Percentiles rank a stretch among this genome's conserved stretches.
Conservation (phyloP, 1,284 basidiomycete species). For the Pseudozyma sp. region DNA sequence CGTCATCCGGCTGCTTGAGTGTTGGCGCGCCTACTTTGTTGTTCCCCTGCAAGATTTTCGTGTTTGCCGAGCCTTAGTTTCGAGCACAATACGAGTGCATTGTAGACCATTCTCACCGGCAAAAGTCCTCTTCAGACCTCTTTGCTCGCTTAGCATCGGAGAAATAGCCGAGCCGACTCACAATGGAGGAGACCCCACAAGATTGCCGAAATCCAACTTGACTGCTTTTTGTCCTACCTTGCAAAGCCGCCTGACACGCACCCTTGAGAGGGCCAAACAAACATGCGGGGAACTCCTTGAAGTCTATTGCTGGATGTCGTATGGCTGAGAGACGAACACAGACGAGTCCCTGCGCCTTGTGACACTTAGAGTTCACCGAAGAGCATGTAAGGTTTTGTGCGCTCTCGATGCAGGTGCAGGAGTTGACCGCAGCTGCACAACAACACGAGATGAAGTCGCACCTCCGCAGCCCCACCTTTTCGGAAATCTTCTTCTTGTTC, state of each 20-base stretch:
- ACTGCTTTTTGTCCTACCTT: too few relatives aligned
- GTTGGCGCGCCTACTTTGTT: not conserved
- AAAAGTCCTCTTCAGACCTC: too few relatives aligned
- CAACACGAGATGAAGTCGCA: not conserved
- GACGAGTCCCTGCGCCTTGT: not conserved
- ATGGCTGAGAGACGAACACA: not conserved
- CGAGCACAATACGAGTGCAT: too few relatives aligned
- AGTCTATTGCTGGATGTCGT: not conserved
- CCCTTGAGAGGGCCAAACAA: too few relatives aligned
- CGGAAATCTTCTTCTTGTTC: constrained; percentile 2
- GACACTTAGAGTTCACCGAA: constrained; percentile 9
- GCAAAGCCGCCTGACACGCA: too few relatives aligned
- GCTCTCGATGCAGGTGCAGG: too few relatives aligned
- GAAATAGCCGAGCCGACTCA: too few relatives aligned
- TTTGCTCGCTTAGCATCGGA: too few relatives aligned
- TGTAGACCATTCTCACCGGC: too few relatives aligned
- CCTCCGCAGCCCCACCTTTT: not conserved
- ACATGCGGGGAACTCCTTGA: too few relatives aligned
- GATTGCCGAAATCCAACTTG: too few relatives aligned
- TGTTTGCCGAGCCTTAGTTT: constrained; percentile 14
- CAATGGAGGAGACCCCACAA: too few relatives aligned
- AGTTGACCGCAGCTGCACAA: constrained; percentile 11
- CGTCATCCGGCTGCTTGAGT: not conserved
- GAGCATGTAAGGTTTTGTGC: constrained; percentile 7
- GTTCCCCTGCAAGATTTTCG: not conserved